Base-by-base conservation (phyloP, 192 early-diverging fungal genomes). In the Blastocladiella britannica region DNA sequence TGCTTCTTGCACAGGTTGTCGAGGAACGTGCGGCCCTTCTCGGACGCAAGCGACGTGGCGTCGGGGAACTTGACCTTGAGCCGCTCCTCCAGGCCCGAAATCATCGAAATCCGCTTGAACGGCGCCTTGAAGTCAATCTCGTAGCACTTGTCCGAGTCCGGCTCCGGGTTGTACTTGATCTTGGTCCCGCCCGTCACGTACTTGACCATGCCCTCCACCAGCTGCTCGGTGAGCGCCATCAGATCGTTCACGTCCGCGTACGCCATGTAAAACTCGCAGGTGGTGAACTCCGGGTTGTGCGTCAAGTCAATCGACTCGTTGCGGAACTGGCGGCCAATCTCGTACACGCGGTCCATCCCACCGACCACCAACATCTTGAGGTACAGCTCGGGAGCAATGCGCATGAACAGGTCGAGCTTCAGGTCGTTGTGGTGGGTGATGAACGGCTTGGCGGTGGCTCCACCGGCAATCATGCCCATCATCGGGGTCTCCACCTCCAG, bases 401-500 rank as follows among this genome's bases (percentile, higher is more conserved):
- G 89, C 91, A 98, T 93, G 67, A 91, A 96, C 65, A 98, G 76
- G 62, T 98, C 93, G 56, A 93, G 77, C 75, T 96, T 95, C 54
- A 98, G 81, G 65, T 98, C 93, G 71, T 98, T 98, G 82, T 98
- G 95, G 69, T 96, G 93, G 28, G 95, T 98, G 60, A 93, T 71
- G 69, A 98, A 98, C 24, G 95, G 95, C 77, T 92, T 94, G 62
- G 95, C 95, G n/a, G 93, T 93, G 53, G 95, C 93, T 57, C 95
- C 93, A 65, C 86, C 86, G 15, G 87, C 85, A 75, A 95, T 91
- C 85, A 87, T 85, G 80, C 93, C 93, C 91, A 98, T 96, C 91
- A 96, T 96, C 29, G 95, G 95, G n/a, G 95, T 98, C 68, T 98
- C 95, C 53, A 98, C 94, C 74, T 98, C 94, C 55, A 98, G 76